Base-by-base conservation (phyloP, 768 basidiomycete species). In the Amanita thiersii region DNA sequence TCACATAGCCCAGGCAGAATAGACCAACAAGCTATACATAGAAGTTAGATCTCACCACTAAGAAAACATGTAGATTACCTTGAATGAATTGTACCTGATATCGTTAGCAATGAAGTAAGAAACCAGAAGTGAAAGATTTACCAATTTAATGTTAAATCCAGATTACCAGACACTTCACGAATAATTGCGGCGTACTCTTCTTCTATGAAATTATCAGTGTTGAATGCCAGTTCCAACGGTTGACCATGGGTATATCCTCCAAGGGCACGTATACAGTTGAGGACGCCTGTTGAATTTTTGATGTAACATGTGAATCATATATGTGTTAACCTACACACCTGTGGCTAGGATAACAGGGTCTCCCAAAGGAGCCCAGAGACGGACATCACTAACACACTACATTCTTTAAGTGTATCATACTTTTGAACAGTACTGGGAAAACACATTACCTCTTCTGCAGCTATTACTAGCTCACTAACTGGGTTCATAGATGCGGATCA, bases 71-170 rank as follows among this genome's bases (percentile, higher is more conserved):
- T 20, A 15, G 35, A 36, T 10, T 51, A 77, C 75, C 68, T 80
- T 81, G 64, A 75, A 79, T 8, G 79, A 67, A 50, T 79, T 72
- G 49, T 81, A 81, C 77, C 79, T 79, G n/a, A 36, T 21, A 10
- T 29, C 9, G 36, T 11, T 25, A 31, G 37, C 5, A 45, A 15
- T 3, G 20, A 20, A 21, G 21, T 12, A 25, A 32, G 4, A 38
- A 28, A 19, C 33, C 42, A 24, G 11, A 34, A 23, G 25, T 9
- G 20, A 21, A 11, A 11, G 15, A 52, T 72, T 39, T 49, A 79
- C 81, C 80, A 82, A 45, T 75, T 79, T 53, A 80, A 56, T 1
- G 70, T 68, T 11, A 81, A 59, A n/a, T 67, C 57, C 4, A 68
- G 31, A 55, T 75, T 73, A 11, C 72, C 73, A 14, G 71, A 68